Percentiles rank a stretch among this genome's conserved stretches.
phyloP scores from a whole-genome alignment of 169 alveolate species.

The Perkinsus olseni region DNA sequence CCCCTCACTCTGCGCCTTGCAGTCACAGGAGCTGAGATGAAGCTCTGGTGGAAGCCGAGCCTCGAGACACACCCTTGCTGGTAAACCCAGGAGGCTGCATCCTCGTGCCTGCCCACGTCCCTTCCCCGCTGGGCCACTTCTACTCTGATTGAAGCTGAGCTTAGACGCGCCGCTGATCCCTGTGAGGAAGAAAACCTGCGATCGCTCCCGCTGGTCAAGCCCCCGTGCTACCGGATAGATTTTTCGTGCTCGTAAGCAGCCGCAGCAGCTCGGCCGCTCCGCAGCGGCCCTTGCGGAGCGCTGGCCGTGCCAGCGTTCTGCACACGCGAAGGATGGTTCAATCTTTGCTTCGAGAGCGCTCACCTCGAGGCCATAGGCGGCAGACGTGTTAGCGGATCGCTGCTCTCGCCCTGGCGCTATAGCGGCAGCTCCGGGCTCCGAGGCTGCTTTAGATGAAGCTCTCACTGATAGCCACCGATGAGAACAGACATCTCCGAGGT shows the following conservation, averaged over 20 bases:
- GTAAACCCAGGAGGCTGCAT: neutral
- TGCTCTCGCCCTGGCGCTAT: neutral
- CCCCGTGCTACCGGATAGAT: neutral
- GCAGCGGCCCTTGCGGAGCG: neutral
- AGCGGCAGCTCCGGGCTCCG: neutral
- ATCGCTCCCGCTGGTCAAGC: neutral
- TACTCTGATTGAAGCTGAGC: neutral
- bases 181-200: neutral
- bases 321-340: neutral
- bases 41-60: neutral
- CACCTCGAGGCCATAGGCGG: neutral
- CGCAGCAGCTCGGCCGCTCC: neutral
- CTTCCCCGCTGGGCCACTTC: neutral
- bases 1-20: neutral
- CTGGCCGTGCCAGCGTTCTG: neutral
- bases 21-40: neutral
- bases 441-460: neutral
- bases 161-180: neutral
- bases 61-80: neutral
- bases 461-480: neutral
- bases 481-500: neutral
- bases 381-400: neutral
- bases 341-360: neutral
- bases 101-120: neutral
- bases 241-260: neutral